Base-by-base conservation (phyloP, 768 basidiomycete genomes). In the Auricularia heimuer region DNA sequence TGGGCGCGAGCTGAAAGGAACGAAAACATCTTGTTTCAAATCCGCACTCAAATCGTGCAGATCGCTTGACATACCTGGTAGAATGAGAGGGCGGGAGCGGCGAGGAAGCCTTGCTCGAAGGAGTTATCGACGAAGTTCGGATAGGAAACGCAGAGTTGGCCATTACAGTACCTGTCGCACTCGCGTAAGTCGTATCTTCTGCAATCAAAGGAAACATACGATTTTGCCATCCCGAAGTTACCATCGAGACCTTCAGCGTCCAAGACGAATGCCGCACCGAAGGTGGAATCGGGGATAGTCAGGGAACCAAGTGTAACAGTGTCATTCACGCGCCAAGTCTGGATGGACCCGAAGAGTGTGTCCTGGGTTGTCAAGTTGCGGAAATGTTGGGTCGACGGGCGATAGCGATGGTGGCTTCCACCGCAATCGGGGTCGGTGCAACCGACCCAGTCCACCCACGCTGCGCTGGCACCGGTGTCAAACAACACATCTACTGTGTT, bases 91-190 rank as follows among this genome's bases (percentile, higher is more conserved):
- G 58, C 42, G n/a, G 64, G 64, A 29, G n/a, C 54, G 36, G 24
- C 35, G 64, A 64, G 54, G 21, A 64, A 16, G 18, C 56, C 56
- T 45, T 64, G 64, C 16, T 58, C 37, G 24, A 39, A 64, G 2
- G 47, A 33, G 37, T 58, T 60, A 42, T 64, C 64, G 37, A 64
- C 44, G 44, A 64, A 64, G 42, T 64, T 64, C 8, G 64, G 64
- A 39, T 64, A 64, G 3, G 24, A 24, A 10, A 24, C 14, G 18
- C 56, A 60, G 8, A 60, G 18, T 12, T n/a, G 16, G 11, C 56
- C 56, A 29, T 29, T 35, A 54, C 47, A 39, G 11, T 51, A 39
- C 35, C 64, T 58, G 64, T 10, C 24, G 11, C 56, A 60, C 8
- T 7, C 24, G 24, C 29, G 6, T 60, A 7, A 29, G 54, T 12